Evolutionary conservation across 1,139 yeast genomes (phyloP).

Genomic region (Blastobotrys indianensis): DNA sequence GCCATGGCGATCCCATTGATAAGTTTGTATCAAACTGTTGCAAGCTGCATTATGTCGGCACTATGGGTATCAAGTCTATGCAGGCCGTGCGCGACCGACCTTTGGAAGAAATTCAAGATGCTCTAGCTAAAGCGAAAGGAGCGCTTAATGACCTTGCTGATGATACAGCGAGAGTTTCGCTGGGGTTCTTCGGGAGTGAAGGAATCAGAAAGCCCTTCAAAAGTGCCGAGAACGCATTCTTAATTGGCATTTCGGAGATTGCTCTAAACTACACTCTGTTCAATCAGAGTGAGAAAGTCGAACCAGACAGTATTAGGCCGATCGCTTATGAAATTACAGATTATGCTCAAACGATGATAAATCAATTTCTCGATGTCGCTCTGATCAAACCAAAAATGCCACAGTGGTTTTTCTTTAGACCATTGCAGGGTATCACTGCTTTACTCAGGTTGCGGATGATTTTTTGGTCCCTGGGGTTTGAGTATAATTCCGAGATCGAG

Average conservation of each 20-base stretch:
- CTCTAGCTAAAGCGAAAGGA: not conserved
- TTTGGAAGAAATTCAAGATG: not conserved
- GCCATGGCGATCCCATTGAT: not conserved
- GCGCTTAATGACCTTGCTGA: not conserved
- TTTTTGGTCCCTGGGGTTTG: constrained; percentile 6
- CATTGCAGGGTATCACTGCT: constrained; percentile 3
- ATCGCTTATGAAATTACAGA: constrained; percentile 2
- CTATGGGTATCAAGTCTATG: not conserved
- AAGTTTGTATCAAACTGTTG: not conserved
- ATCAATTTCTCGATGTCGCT: not conserved
- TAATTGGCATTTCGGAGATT: constrained; percentile 1
- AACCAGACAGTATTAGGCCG: not conserved
- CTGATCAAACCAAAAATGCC: constrained; percentile 5
- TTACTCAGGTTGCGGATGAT: constrained; percentile 7
- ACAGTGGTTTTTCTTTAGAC: constrained; percentile 8
- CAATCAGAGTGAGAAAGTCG: not conserved
- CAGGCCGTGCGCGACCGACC: not conserved
- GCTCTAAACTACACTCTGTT: constrained; percentile 4
- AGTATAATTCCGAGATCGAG: constrained; percentile 1
- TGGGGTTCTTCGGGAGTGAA: not conserved
- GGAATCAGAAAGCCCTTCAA: constrained; percentile 1
- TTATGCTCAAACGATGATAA: constrained; percentile 1
- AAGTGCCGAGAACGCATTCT: not conserved
- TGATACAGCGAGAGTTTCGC: not conserved
- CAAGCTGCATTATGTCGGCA: not conserved